Evolutionary conservation across 2,329 filamentous ascomycete genomes (phyloP), one percentile per base, ranked within the genome.

Genomic region (Aspergillus phoenicis): DNA sequence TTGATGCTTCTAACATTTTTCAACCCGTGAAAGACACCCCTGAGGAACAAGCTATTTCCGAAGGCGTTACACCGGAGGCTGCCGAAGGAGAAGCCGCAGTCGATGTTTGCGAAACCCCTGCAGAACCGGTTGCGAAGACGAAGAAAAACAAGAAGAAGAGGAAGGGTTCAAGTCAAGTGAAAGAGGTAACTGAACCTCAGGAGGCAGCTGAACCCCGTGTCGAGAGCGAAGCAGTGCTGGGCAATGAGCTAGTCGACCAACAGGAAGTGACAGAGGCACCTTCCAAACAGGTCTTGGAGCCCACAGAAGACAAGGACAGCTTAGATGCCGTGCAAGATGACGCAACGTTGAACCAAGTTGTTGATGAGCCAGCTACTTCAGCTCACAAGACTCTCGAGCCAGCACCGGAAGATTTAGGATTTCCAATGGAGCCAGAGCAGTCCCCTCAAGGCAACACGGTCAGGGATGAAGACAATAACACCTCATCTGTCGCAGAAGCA

Each of bases 81-180:
- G 24, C 17, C 10, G 54, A 54, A 26, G 20, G 47, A 49, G 41
- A 38, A 49, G 7, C 22, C 4, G 41, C 47, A 52, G 17, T 11
- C 8, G 36, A 43, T 38, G 38, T 39, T 41, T 47, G 59, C 43
- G 49, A 59, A n/a, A 52, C 62, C n/a, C 48, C 58, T 3, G 57
- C 57, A 36, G 54, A 48, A 1, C 53, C 64, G 3, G 41, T 38
- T 4, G 38, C 60, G 3, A 60, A 64, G 5, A 71, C 67, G 30
- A 70, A 73, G 59, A 65, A 70, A 65, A 71, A 64, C 53, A 73
- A 68, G 60, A 70, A 61, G 49, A 67, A 70, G 45, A 73, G 70
- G 60, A 68, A 68, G 54, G 62, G 60, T 6, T 43, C 58, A 22
- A 30, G 52, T 36, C 61, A 66, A 28, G 20, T 51, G 30, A 52